Conservation (phyloP, 2,329 filamentous ascomycete species). For the Pseudodiploospora longispora region DNA sequence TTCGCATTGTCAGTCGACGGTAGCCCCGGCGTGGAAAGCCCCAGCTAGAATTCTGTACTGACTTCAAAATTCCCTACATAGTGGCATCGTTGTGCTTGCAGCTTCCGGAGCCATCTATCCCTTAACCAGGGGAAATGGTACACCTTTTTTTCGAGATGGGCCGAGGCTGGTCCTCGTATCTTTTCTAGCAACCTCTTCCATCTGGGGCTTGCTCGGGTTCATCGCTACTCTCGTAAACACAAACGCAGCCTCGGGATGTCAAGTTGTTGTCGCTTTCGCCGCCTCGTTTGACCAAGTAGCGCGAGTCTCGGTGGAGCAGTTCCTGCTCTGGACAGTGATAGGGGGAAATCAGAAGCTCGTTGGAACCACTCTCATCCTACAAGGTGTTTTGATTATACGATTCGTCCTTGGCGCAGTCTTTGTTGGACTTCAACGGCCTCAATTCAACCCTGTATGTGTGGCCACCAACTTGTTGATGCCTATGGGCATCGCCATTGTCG, state of each 20-base stretch:
- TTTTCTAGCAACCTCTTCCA: conserved; percentile 42
- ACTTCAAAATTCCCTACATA: not conserved
- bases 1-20: conserved; percentile 44
- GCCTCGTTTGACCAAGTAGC: conserved; percentile 50
- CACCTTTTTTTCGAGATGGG: conserved; percentile 45
- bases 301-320: conserved; percentile 45
- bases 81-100: conserved; percentile 47
- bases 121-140: conserved; percentile 39
- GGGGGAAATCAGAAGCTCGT: conserved; percentile 26
- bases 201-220: conserved; percentile 48
- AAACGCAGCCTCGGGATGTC: conserved; percentile 37
- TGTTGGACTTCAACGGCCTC: conserved; percentile 44
- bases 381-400: conserved; percentile 38
- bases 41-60: not conserved
- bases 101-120: conserved; percentile 39
- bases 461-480: conserved; percentile 36
- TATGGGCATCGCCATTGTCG: conserved; percentile 37
- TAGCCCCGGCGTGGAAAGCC: not conserved
- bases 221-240: conserved; percentile 39
- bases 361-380: conserved; percentile 32
- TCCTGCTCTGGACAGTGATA: conserved; percentile 43
- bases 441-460: conserved; percentile 45
- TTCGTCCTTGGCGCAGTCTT: conserved; percentile 47
- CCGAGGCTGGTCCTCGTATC: conserved; percentile 56
- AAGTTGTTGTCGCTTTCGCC: conserved; percentile 43